Percentiles rank a stretch among this genome's conserved stretches.
Evolutionary conservation across 257 asterid species (phyloP).

Genomic region (Fraxinus pennsylvanica): DNA sequence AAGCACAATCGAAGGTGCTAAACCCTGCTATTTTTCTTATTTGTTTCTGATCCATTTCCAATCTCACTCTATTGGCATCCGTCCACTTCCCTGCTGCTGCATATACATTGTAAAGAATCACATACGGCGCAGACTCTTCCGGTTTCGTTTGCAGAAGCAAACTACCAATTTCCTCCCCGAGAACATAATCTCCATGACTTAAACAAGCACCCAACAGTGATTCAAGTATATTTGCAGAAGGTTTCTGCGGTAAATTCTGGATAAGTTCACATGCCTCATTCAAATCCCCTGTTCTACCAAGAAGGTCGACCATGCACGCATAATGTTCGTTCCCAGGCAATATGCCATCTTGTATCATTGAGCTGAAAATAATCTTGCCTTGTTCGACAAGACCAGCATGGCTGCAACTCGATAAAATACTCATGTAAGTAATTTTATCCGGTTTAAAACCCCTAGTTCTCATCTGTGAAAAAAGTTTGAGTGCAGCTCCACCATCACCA

Average conservation of each 20-base stretch:
- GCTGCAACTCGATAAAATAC: conserved; percentile 54
- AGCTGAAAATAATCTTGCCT: conserved; percentile 40
- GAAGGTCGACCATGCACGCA: conserved; percentile 56
- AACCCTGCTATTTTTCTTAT: not conserved
- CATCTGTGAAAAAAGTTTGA: conserved; percentile 53
- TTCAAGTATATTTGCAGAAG: conserved; percentile 28
- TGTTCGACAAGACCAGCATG: conserved; percentile 53
- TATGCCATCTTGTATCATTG: conserved; percentile 43
- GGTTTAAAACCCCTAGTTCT: conserved; percentile 42
- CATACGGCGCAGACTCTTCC: conserved; percentile 36
- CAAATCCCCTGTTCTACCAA: conserved; percentile 53
- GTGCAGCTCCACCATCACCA: conserved; percentile 52
- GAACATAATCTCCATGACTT: conserved; percentile 46
- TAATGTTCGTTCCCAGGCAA: conserved; percentile 47
- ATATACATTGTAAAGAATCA: conserved; percentile 51
- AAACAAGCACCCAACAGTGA: conserved; percentile 62
- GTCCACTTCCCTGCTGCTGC: conserved; percentile 62
- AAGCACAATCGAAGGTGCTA: not conserved
- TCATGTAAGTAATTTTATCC: conserved; percentile 43
- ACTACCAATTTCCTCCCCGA: conserved; percentile 62
- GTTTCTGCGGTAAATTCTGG: conserved; percentile 26
- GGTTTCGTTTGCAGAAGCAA: conserved; percentile 35
- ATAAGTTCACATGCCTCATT: conserved; percentile 48
- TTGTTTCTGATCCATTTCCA: conserved; percentile 39
- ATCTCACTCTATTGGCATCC: conserved; percentile 59